These are phyloP conservation scores for Neofusicoccum umdonicola DNA, from an alignment of 2,329 filamentous ascomycete species.

Conservation along the genomic window DNA sequence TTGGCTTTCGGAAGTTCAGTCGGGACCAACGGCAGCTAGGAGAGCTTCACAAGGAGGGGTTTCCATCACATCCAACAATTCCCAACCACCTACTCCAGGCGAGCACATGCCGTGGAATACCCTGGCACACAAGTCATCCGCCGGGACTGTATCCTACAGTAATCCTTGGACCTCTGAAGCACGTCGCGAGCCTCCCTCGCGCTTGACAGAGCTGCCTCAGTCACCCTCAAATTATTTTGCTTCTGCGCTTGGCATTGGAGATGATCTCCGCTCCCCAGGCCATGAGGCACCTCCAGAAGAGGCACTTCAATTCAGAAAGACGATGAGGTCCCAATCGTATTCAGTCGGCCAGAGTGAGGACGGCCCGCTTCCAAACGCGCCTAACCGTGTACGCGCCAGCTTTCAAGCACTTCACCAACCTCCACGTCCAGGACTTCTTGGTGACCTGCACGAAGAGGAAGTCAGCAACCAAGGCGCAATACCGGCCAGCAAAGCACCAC, in stretches of 20 bases:
- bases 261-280: constrained; percentile 12
- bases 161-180: constrained; percentile 26
- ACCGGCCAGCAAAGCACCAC: constrained; percentile 11
- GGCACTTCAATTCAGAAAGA: constrained; percentile 53
- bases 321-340: constrained; percentile 93
- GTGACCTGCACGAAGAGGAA: constrained; percentile 51
- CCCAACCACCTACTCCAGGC: constrained; percentile 74
- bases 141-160: constrained; percentile 45
- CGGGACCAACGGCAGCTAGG: constrained; percentile 40
- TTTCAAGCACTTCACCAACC: constrained; percentile 71
- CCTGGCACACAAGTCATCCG: constrained; percentile 32
- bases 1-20: constrained; percentile 81
- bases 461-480: constrained; percentile 2
- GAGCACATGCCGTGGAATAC: constrained; percentile 55
- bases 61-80: constrained; percentile 74
- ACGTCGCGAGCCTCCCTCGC: constrained; percentile 15
- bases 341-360: constrained; percentile 85
- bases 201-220: constrained; percentile 31
- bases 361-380: neutral
- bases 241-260: neutral
- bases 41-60: constrained; percentile 69
- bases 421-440: constrained; percentile 74
- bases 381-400: constrained; percentile 34
- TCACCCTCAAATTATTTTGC: constrained; percentile 11
- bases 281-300: constrained; percentile 7